Percentiles rank a stretch among this genome's conserved stretches.
Evolutionary conservation across 2,329 filamentous ascomycete species (phyloP).

Genomic region (Nemania sp.): DNA sequence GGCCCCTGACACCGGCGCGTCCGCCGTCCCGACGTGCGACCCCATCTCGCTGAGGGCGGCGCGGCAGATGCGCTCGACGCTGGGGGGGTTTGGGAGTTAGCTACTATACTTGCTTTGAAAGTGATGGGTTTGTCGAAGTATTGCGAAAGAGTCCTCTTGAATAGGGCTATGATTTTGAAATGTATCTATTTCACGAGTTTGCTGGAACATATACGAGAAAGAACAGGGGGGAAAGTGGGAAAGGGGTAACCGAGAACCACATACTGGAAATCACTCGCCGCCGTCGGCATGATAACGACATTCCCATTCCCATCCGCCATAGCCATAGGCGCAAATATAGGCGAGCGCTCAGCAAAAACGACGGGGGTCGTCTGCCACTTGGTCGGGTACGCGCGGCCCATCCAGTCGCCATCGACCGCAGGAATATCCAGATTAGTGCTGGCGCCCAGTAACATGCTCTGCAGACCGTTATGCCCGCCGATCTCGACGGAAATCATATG

Average conservation of each 20-base stretch:
- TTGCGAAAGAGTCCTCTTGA: no score
- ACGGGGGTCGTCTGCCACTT: slow-evolving; percentile 60
- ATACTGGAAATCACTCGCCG: slow-evolving; percentile 47
- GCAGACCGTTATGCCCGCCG: slow-evolving; percentile 67
- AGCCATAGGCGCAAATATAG: slow-evolving; percentile 47
- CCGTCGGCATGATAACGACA: slow-evolving; percentile 49
- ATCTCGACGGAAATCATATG: slow-evolving; percentile 67
- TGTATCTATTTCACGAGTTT: no score
- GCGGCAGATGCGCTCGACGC: slow-evolving; percentile 53
- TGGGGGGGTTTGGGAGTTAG: background rate
- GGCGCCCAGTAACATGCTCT: slow-evolving; percentile 59
- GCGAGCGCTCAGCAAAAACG: slow-evolving; percentile 52
- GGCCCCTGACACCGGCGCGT: slow-evolving; percentile 52
- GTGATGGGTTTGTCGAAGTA: no score
- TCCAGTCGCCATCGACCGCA: slow-evolving; percentile 58
- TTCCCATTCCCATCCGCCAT: slow-evolving; percentile 53
- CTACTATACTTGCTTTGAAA: background rate
- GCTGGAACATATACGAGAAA: no score
- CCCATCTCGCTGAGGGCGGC: slow-evolving; percentile 60
- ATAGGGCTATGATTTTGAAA: no score
- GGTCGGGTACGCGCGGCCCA: slow-evolving; percentile 59
- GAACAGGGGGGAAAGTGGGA: no score
- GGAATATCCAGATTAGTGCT: slow-evolving; percentile 55
- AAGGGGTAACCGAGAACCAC: background rate
- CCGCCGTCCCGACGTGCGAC: slow-evolving; percentile 53